phyloP scores from a whole-genome alignment of 352 stramenopile genomes.

The Pythium chondricola region DNA sequence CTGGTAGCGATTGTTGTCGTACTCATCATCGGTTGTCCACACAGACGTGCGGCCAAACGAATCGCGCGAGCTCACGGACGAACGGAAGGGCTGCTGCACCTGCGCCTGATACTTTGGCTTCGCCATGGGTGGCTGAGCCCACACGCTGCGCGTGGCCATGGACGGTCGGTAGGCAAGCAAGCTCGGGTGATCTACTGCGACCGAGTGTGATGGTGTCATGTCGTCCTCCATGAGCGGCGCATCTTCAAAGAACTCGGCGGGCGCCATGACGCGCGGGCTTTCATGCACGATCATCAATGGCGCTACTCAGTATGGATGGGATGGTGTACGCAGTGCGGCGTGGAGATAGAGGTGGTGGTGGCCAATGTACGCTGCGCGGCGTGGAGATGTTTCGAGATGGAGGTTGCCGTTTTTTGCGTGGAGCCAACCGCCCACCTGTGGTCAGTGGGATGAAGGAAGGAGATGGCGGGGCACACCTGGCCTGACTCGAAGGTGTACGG shows the following conservation, averaged over 20 bases:
- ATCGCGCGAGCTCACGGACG: no score
- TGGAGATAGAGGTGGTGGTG: no score
- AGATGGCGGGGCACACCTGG: no score
- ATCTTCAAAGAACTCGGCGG: slow-evolving; percentile 16
- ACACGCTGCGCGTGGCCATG: neutral
- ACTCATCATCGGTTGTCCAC: neutral
- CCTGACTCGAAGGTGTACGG: no score
- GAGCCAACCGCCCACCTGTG: no score
- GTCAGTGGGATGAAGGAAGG: no score
- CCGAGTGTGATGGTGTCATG: slow-evolving; percentile 6
- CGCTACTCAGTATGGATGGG: no score
- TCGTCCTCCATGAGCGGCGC: slow-evolving; percentile 12
- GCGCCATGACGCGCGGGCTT: slow-evolving; percentile 9
- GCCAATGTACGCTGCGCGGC: no score
- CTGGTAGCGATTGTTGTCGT: neutral
- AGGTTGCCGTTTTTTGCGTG: no score
- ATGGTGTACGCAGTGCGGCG: neutral
- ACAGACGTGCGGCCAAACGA: neutral
- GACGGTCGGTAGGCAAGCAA: neutral
- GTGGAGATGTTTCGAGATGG: no score
- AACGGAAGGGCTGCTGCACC: neutral
- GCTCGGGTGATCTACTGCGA: slow-evolving; percentile 2
- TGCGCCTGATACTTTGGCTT: neutral
- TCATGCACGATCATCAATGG: slow-evolving; percentile 2
- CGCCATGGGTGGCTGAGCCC: neutral